These are phyloP conservation scores for Flaveria bidentis DNA, from an alignment of 129 eudicot species.

Conservation along the genomic window DNA sequence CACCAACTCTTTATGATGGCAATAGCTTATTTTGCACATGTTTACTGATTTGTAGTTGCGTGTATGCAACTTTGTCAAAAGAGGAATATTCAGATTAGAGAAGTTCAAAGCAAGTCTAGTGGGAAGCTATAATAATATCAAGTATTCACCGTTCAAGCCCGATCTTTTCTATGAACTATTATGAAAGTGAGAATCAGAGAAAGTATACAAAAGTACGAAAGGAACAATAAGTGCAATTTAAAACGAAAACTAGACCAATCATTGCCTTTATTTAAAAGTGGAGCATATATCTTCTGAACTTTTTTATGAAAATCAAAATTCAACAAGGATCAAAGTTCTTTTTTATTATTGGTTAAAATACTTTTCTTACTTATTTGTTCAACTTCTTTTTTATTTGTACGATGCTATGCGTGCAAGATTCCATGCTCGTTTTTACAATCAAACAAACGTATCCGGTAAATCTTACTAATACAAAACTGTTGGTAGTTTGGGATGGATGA, in stretches of 20 bases:
- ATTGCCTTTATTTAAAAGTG: constrained; percentile 40
- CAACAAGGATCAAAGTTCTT: constrained; percentile 9
- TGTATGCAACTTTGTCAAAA: constrained; percentile 7
- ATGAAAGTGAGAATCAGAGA: constrained; percentile 25
- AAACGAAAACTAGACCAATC: constrained; percentile 37
- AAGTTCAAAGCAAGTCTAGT: constrained; percentile 7
- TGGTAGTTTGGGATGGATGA: no score
- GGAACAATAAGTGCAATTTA: not conserved
- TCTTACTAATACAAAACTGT: no score
- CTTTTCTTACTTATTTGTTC: constrained; percentile 16
- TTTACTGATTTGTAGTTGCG: not conserved
- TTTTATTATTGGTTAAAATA: not conserved
- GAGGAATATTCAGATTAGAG: constrained; percentile 22
- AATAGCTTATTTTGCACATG: no score
- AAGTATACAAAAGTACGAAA: not conserved
- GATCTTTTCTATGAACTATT: constrained; percentile 15
- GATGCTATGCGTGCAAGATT: no score
- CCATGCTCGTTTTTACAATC: no score
- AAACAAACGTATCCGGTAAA: no score
- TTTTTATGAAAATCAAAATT: constrained; percentile 24
- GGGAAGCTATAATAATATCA: constrained; percentile 17
- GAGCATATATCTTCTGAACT: constrained; percentile 43
- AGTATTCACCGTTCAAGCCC: constrained; percentile 1
- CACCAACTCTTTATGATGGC: no score
- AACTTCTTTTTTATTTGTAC: no score